Evolutionary conservation across 2,329 filamentous ascomycete genomes (phyloP).

Genomic region (Fusarium virguliforme): DNA sequence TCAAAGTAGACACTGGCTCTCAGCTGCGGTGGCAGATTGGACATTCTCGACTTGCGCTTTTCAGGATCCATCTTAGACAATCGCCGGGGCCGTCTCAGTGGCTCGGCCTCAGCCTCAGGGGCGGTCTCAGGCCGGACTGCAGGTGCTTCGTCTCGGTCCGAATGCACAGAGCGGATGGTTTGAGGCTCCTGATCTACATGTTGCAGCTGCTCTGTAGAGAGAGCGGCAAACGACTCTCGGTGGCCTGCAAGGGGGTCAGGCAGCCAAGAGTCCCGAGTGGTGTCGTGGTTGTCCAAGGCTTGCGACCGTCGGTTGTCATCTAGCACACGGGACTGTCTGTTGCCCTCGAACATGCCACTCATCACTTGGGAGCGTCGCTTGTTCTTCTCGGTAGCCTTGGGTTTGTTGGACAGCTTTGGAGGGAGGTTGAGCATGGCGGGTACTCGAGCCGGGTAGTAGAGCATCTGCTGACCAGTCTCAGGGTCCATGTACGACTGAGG

Average conservation of each 20-base stretch:
- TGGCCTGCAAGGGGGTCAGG: constrained; percentile 64
- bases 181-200: constrained; percentile 39
- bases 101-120: constrained; percentile 41
- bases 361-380: constrained; percentile 82
- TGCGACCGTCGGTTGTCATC: constrained; percentile 33
- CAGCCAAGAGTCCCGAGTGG: constrained; percentile 59
- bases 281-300: constrained; percentile 40
- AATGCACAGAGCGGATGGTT: constrained; percentile 40
- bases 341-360: constrained; percentile 67
- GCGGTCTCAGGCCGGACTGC: constrained; percentile 38
- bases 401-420: constrained; percentile 84
- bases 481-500: constrained; percentile 75
- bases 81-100: constrained; percentile 55
- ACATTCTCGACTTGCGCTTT: constrained; percentile 55
- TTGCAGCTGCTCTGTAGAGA: constrained; percentile 51
- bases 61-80: constrained; percentile 54
- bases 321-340: constrained; percentile 48
- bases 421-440: constrained; percentile 94
- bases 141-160: constrained; percentile 31
- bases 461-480: constrained; percentile 82
- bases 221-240: constrained; percentile 54
- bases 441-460: constrained; percentile 95
- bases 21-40: constrained; percentile 82
- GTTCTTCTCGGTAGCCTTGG: constrained; percentile 75
- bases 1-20: constrained; percentile 96